Conservation (phyloP, 2,329 filamentous ascomycete species). For the Sordariomycetes sp. region DNA sequence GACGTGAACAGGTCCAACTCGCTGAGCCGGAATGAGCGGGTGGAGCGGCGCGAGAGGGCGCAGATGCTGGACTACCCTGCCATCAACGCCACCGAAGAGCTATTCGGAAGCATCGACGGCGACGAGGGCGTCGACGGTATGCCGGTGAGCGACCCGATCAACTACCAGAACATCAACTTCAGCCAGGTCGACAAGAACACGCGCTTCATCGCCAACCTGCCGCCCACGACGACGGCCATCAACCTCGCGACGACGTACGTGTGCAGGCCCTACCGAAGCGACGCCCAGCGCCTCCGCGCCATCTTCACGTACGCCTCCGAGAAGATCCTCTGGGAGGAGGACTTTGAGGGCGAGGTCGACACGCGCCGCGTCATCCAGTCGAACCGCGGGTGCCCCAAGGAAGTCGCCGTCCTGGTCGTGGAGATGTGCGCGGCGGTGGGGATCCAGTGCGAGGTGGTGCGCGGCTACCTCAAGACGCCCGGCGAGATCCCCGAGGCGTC, state of each 20-base stretch:
- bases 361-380: constrained; percentile 72
- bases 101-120: constrained; percentile 74
- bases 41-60: constrained; percentile 76
- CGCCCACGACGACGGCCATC: constrained; percentile 67
- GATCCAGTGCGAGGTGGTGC: constrained; percentile 73
- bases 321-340: constrained; percentile 89
- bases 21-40: constrained; percentile 73
- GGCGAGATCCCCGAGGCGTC: constrained; percentile 73
- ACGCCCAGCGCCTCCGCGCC: constrained; percentile 81
- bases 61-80: constrained; percentile 90
- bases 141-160: constrained; percentile 67
- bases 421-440: constrained; percentile 93
- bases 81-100: constrained; percentile 77
- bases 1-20: constrained; percentile 95
- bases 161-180: constrained; percentile 71
- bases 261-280: constrained; percentile 85
- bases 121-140: constrained; percentile 80
- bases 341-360: constrained; percentile 76
- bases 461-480: constrained; percentile 81
- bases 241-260: constrained; percentile 83
- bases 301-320: constrained; percentile 99
- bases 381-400: constrained; percentile 73
- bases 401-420: constrained; percentile 75
- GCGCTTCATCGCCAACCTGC: constrained; percentile 74
- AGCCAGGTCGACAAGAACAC: constrained; percentile 90